Evolutionary conservation across 345 rosid genomes (phyloP), one percentile per base, ranked within the genome.

Genomic region (Cardiospermum halicacabum): DNA sequence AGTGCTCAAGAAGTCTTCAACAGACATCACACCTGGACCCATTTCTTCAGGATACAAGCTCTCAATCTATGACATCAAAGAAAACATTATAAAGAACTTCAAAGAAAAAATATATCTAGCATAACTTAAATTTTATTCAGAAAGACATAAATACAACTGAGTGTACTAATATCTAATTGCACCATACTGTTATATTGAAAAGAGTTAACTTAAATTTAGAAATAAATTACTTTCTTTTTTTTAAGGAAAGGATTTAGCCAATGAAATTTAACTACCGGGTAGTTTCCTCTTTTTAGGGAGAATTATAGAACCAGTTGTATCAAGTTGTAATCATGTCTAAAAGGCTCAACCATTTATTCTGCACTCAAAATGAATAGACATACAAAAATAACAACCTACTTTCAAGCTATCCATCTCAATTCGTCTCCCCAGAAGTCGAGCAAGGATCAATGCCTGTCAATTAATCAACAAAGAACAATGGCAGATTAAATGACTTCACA

Each of bases 21-120:
- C 84, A 48, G 96, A 82, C 84, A 88, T 85, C 49, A 60, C 53
- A 69, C 65, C 58, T 32, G 96, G 85, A 66, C 84, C 81, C 97
- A 90, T 90, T 66, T 81, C 90, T 64, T 81, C 79, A 2, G 96
- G 94, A 75, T 85, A 90, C 78, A 90, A 76, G 82, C 97, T 90
- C 78, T 90, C 97, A 61, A 90, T 77, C 97, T 93, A 75, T 64
- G 60, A 69, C 69, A 64, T 12, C 58, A 59, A 45, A 61, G 25
- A 40, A 66, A 42, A 12, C 27, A 64, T 45, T n/a, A 39, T 25
- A 59, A 7, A 45, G 11, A 64, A 65, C 53, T 12, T 47, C 25
- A 56, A 28, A 53, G 28, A 34, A 36, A 48, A 70, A 59, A 16
- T 11, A 30, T 21, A 39, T 47, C 7, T 11, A 7, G 19, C 13